phyloP scores from a whole-genome alignment of 306 rosid genomes.

The Corylus heterophylla region DNA sequence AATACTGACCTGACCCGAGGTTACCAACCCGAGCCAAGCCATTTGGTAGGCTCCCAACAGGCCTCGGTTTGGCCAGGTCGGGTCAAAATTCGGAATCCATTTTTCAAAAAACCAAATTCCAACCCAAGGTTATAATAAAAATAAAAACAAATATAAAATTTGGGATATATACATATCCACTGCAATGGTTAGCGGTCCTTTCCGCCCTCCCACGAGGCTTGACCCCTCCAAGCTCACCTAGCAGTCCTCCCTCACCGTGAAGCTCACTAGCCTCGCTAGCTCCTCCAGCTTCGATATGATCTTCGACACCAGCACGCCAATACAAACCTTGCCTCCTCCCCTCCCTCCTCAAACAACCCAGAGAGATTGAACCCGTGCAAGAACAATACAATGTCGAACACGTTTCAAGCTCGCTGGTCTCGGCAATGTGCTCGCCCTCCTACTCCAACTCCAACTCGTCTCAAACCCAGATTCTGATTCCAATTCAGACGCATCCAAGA shows the following conservation, averaged over 20 bases:
- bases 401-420: constrained; percentile 64
- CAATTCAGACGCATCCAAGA: constrained; percentile 38
- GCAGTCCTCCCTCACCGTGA: constrained; percentile 60
- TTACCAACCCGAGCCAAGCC: no score
- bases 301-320: constrained; percentile 40
- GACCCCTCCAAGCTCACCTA: constrained; percentile 62
- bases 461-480: constrained; percentile 53
- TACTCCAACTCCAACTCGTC: constrained; percentile 19
- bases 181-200: constrained; percentile 50
- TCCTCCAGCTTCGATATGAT: constrained; percentile 61
- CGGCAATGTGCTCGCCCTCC: constrained; percentile 25
- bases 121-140: no score
- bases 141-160: no score
- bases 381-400: constrained; percentile 58
- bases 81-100: no score
- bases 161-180: constrained; percentile 23
- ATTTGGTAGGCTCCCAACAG: no score
- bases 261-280: constrained; percentile 53
- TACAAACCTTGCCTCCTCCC: constrained; percentile 57
- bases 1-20: no score
- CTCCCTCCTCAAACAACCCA: constrained; percentile 63
- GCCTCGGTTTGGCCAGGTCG: no score
- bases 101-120: no score
- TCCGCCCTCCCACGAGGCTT: constrained; percentile 40
- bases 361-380: constrained; percentile 59